Conservation (phyloP, 2,329 filamentous ascomycete species). For the Byssothecium circinans region DNA sequence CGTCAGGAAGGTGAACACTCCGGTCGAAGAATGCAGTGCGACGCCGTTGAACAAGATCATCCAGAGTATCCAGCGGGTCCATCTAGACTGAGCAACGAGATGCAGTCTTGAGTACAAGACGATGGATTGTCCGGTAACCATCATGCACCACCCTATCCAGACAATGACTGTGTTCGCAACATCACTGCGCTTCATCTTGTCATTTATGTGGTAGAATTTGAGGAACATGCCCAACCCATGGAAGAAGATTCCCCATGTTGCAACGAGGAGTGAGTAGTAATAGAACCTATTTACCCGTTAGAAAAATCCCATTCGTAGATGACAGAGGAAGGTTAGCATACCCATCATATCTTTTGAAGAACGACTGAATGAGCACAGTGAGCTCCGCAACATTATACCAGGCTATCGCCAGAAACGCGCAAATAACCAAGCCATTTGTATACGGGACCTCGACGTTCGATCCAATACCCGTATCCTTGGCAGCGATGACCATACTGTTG, state of each 20-base stretch:
- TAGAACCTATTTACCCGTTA: conserved; percentile 4
- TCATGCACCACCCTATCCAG: conserved; percentile 49
- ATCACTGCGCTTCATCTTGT: conserved; percentile 1
- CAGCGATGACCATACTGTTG: conserved; percentile 3
- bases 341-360: conserved; percentile 17
- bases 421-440: conserved; percentile 9
- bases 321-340: background rate
- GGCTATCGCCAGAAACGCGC: conserved; percentile 9
- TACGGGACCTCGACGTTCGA: conserved; percentile 8
- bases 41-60: conserved; percentile 59
- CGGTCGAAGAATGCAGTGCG: conserved; percentile 52
- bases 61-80: conserved; percentile 47
- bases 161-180: conserved; percentile 6
- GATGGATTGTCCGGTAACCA: conserved; percentile 63
- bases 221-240: conserved; percentile 15
- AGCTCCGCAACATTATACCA: conserved; percentile 15
- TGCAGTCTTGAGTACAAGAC: conserved; percentile 64
- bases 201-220: conserved; percentile 14
- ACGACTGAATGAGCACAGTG: conserved; percentile 12
- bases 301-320: background rate
- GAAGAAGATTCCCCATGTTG: conserved; percentile 15
- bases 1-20: conserved; percentile 55
- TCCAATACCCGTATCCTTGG: conserved; percentile 10
- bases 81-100: conserved; percentile 51
- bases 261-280: conserved; percentile 14